Percentiles rank a stretch among this genome's conserved stretches.
Conservation (phyloP, 1,284 basidiomycete species). For the Ceratobasidium theobromae region DNA sequence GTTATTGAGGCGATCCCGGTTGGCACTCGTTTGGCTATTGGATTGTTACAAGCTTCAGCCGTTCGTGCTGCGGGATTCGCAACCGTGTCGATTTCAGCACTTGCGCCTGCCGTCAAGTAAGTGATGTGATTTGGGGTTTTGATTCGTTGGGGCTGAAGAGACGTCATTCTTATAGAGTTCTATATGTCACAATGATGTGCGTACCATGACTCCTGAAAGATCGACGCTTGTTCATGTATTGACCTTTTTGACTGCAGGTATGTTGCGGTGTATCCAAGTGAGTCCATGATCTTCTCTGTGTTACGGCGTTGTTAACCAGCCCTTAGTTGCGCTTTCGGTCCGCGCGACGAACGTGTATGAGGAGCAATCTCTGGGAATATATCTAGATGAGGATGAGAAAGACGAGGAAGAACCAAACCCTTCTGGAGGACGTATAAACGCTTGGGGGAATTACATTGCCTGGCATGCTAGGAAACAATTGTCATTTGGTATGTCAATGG, state of each 20-base stretch:
- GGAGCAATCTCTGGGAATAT: slow-evolving; percentile 82
- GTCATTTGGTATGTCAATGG: slow-evolving; percentile 67
- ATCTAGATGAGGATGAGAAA: slow-evolving; percentile 50
- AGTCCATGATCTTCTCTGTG: slow-evolving; percentile 29
- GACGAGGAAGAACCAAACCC: slow-evolving; percentile 50
- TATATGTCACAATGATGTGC: slow-evolving; percentile 91
- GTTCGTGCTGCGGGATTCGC: slow-evolving; percentile 84
- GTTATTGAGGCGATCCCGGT: slow-evolving; percentile 70
- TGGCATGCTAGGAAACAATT: slow-evolving; percentile 85
- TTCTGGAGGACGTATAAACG: slow-evolving; percentile 54
- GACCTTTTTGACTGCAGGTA: slow-evolving; percentile 42
- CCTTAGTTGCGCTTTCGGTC: slow-evolving; percentile 58
- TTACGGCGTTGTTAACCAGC: slow-evolving; percentile 33
- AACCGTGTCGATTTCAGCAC: slow-evolving; percentile 65
- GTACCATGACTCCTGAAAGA: slow-evolving; percentile 41
- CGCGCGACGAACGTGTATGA: slow-evolving; percentile 99
- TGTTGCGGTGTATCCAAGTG: slow-evolving; percentile 56
- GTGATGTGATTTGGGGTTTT: slow-evolving; percentile 40
- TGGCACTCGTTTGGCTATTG: slow-evolving; percentile 64
- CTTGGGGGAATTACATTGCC: slow-evolving; percentile 75
- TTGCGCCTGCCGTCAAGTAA: slow-evolving; percentile 84
- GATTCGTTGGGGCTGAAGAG: slow-evolving; percentile 36
- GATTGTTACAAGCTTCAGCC: slow-evolving; percentile 60
- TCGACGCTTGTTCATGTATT: not conserved
- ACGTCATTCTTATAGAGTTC: slow-evolving; percentile 54